Base-by-base conservation (phyloP, 192 early-diverging fungal species). In the Coemansia sp. region DNA sequence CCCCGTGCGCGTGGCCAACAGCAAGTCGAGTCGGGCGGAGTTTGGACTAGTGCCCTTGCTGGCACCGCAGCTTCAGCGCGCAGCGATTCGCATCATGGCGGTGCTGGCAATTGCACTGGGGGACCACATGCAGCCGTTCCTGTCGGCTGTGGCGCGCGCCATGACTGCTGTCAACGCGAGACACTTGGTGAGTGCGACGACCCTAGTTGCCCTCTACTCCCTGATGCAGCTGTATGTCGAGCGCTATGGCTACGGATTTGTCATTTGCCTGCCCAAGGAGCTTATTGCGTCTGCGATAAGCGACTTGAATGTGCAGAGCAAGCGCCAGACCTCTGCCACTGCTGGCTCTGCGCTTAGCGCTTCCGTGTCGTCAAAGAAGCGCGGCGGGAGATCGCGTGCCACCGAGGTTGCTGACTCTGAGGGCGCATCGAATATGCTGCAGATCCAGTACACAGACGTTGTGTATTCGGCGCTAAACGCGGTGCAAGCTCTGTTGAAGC, bases 141-240 rank as follows among this genome's bases (percentile, higher is more conserved):
- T 83, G 67, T 65, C 68, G 8, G 31, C 51, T 2, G 71, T 79
- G n/a, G 71, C 76, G 3, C 72, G 77, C 4, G 61, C 65, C 17
- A 66, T 69, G 12, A 47, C 70, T 1, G 68, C 73, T 3, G 68
- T 83, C 51, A 66, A 60, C 38, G 56, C 73, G 5, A 47, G 42
- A 17, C 67, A 68, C 4, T 22, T 72, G 14, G 25, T 35, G 14
- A 79, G 76, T 27, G 53, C 82, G 2, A 35, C 73, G 11, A 72
- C 69, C 5, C 43, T 54, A 14, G 76, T 75, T 5, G 82, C 76
- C 1, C 59, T 79, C 46, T 74, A 75, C 42, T 35, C 45, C 19
- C 67, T 83, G 32, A 31, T 83, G 11, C 67, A 46, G 46, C 70
- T 83, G 20, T 79, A 69, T 32, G 66, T 76, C 4, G 72, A 83